phyloP scores from a whole-genome alignment of 164 flowering plant genomes.

The Umbilicus rupestris region DNA sequence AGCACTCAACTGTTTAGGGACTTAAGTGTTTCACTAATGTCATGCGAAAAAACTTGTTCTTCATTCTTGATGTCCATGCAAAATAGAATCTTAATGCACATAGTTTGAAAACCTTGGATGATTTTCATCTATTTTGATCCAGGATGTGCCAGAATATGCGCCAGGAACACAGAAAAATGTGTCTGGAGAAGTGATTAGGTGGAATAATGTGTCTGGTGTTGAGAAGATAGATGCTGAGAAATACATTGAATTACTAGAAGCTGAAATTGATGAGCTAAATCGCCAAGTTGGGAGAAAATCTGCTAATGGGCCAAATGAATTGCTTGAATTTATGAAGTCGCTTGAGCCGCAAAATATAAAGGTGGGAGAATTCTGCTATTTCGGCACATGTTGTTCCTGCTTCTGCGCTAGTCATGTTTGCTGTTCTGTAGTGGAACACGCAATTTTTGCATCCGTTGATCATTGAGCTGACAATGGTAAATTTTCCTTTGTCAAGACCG shows the following conservation, averaged over 20 bases:
- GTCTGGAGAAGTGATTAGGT: conserved; percentile 85
- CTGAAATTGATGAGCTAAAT: conserved; percentile 87
- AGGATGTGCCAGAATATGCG: conserved; percentile 84
- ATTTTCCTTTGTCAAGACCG: too few species aligned
- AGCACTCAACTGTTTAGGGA: not conserved
- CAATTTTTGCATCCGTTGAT: too few species aligned
- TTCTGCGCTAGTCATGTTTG: too few species aligned
- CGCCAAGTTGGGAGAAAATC: conserved; percentile 69
- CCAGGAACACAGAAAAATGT: conserved; percentile 97
- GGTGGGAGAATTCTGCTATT: conserved; percentile 28
- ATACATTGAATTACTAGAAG: conserved; percentile 91
- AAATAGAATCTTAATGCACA: not conserved
- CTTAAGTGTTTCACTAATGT: not conserved
- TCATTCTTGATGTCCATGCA: not conserved
- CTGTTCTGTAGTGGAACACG: too few species aligned
- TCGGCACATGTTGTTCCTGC: too few species aligned
- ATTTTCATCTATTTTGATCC: conserved; percentile 12
- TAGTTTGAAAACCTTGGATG: not conserved
- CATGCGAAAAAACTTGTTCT: not conserved
- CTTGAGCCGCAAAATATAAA: conserved; percentile 95
- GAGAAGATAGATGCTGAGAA: conserved; percentile 85
- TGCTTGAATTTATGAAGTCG: conserved; percentile 80
- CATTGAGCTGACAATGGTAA: too few species aligned
- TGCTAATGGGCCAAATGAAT: conserved; percentile 64
- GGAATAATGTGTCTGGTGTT: conserved; percentile 89